Percentiles rank a stretch among this genome's conserved stretches.
phyloP scores from a whole-genome alignment of 441 rosid species.

The Erodium chrysanthum region DNA sequence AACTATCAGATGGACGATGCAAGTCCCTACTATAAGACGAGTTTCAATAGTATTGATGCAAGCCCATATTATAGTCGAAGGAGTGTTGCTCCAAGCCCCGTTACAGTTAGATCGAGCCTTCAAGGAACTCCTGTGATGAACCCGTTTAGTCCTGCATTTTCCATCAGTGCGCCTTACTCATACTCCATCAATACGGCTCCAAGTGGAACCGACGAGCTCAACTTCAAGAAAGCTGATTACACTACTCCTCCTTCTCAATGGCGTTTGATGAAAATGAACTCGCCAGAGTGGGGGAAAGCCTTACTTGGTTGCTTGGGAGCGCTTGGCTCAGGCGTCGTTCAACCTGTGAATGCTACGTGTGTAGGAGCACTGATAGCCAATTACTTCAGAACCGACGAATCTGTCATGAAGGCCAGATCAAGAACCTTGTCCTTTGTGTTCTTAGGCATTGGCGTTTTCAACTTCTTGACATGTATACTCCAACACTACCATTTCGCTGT shows the following conservation, averaged over 20 bases:
- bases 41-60: not conserved
- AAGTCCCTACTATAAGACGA: slow-evolving; percentile 11
- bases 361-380: slow-evolving; percentile 50
- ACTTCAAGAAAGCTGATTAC: slow-evolving; percentile 22
- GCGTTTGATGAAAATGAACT: slow-evolving; percentile 51
- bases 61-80: not conserved
- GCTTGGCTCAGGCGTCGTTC: slow-evolving; percentile 50
- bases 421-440: slow-evolving; percentile 40
- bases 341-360: slow-evolving; percentile 59
- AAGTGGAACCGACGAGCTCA: slow-evolving; percentile 21
- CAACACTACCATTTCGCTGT: slow-evolving; percentile 55
- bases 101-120: slow-evolving; percentile 32
- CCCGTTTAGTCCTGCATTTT: slow-evolving; percentile 36
- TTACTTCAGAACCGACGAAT: slow-evolving; percentile 33
- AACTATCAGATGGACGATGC: slow-evolving; percentile 24
- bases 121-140: slow-evolving; percentile 28
- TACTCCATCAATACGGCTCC: slow-evolving; percentile 31
- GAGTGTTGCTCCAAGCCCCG: slow-evolving; percentile 33
- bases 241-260: slow-evolving; percentile 42
- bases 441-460: slow-evolving; percentile 45
- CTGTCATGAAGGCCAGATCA: slow-evolving; percentile 35
- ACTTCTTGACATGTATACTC: slow-evolving; percentile 38
- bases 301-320: slow-evolving; percentile 54
- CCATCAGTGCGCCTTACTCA: slow-evolving; percentile 55
- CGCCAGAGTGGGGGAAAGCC: slow-evolving; percentile 39